phyloP scores from a whole-genome alignment of 306 rosid species.

The Pterocarpus santalinus region DNA sequence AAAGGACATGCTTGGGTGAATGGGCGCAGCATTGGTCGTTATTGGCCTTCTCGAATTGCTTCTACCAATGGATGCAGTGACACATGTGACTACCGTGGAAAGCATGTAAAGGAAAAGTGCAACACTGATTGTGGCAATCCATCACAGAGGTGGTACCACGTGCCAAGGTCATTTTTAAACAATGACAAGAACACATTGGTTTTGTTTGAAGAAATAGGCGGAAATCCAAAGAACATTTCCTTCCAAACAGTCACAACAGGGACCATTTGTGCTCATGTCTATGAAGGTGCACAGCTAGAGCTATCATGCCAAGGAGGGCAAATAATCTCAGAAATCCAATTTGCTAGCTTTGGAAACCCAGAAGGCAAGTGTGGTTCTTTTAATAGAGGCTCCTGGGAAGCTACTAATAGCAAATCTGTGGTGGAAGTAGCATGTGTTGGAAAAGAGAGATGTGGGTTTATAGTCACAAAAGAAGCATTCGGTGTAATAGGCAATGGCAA shows the following conservation, averaged over 20 bases:
- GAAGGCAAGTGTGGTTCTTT: constrained; percentile 10
- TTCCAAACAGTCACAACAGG: constrained; percentile 16
- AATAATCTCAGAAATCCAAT: neutral
- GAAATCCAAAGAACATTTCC: constrained; percentile 26
- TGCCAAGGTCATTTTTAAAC: constrained; percentile 42
- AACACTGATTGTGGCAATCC: constrained; percentile 2
- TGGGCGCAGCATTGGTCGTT: constrained; percentile 42
- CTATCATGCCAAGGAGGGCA: neutral
- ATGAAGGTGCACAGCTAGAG: neutral
- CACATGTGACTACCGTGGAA: constrained; percentile 33
- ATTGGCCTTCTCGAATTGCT: constrained; percentile 13
- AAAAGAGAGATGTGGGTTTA: neutral
- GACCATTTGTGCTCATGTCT: constrained; percentile 23
- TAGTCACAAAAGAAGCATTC: constrained; percentile 1
- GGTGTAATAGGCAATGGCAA: neutral
- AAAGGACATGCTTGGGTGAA: constrained; percentile 46
- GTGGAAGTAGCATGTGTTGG: constrained; percentile 38
- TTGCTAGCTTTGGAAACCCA: constrained; percentile 1
- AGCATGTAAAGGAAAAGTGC: constrained; percentile 1
- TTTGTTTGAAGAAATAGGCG: constrained; percentile 43
- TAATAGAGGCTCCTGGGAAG: constrained; percentile 33
- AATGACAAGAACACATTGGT: constrained; percentile 16
- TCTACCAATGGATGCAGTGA: constrained; percentile 7
- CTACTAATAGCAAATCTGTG: neutral
- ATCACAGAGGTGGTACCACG: constrained; percentile 43